A percentile compares a stretch with the other conserved stretches of the same genome.
phyloP scores from a whole-genome alignment of 495 filamentous ascomycete genomes.

The Neurospora tetrasperma region DNA sequence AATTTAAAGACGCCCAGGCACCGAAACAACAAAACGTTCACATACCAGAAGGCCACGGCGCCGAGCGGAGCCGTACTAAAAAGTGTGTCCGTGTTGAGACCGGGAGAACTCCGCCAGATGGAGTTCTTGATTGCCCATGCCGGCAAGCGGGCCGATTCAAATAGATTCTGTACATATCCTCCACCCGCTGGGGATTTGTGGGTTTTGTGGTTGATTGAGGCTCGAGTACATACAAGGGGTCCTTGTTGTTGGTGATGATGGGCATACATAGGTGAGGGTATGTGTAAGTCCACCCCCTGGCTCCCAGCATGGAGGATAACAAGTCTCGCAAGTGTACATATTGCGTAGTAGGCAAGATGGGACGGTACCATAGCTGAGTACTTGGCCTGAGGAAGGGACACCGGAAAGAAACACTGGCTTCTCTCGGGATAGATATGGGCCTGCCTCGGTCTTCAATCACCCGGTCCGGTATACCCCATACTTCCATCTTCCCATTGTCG shows the following conservation, averaged over 20 bases:
- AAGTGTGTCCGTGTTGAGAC: background rate
- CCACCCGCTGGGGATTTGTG: background rate
- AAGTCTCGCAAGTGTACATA: background rate
- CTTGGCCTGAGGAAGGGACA: no score
- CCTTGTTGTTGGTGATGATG: background rate
- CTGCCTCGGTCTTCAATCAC: background rate
- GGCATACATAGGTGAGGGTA: background rate
- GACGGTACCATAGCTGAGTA: background rate
- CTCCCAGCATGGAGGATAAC: background rate
- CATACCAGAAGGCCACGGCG: background rate
- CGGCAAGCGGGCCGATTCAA: no score
- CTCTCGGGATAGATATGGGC: background rate
- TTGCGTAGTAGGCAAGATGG: background rate
- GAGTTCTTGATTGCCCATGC: background rate
- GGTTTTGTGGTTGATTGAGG: background rate
- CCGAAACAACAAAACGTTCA: background rate
- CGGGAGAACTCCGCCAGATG: background rate
- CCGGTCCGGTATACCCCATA: background rate
- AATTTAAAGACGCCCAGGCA: background rate
- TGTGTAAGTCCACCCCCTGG: background rate
- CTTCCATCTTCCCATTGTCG: constrained; percentile 3
- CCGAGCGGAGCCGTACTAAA: background rate
- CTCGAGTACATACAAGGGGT: background rate
- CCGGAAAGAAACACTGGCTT: background rate
- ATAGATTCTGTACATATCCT: background rate